Conservation (phyloP, 2,329 filamentous ascomycete species). For the Tolypocladium sp. region DNA sequence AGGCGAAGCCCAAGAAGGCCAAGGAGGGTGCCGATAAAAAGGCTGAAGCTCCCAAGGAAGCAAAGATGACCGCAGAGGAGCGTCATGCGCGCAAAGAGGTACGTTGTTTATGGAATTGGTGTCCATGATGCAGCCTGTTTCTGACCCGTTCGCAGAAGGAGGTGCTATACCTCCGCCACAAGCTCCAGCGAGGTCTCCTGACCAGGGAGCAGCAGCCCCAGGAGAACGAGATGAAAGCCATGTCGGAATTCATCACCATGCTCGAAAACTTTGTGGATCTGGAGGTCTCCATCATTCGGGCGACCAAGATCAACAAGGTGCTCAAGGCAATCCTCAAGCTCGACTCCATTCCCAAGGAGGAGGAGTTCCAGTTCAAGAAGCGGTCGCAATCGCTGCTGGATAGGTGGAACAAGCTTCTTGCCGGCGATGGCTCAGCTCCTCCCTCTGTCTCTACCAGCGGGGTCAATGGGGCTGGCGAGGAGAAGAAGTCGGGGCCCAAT, state of each 20-base stretch:
- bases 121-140: background rate
- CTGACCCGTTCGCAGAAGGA: slow-evolving; percentile 47
- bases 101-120: slow-evolving; percentile 13
- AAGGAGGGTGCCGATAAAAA: slow-evolving; percentile 49
- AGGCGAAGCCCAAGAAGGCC: slow-evolving; percentile 49
- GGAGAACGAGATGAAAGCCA: slow-evolving; percentile 70
- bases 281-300: slow-evolving; percentile 79
- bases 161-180: slow-evolving; percentile 89
- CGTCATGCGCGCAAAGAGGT: slow-evolving; percentile 51
- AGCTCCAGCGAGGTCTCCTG: slow-evolving; percentile 88
- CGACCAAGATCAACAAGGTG: slow-evolving; percentile 98
- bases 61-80: slow-evolving; percentile 49
- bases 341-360: slow-evolving; percentile 74
- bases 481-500: slow-evolving; percentile 21
- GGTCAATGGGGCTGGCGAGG: slow-evolving; percentile 32
- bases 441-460: slow-evolving; percentile 32
- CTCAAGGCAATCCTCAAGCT: slow-evolving; percentile 91
- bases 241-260: slow-evolving; percentile 70
- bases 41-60: slow-evolving; percentile 42
- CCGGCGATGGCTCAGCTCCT: slow-evolving; percentile 38
- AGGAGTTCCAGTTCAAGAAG: slow-evolving; percentile 81
- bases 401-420: slow-evolving; percentile 82
- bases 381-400: slow-evolving; percentile 72
- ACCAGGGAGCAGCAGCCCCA: slow-evolving; percentile 78
- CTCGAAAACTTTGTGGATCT: slow-evolving; percentile 73